Conservation (phyloP, 169 alveolate genomes). For the Cryptosporidium bovis region DNA sequence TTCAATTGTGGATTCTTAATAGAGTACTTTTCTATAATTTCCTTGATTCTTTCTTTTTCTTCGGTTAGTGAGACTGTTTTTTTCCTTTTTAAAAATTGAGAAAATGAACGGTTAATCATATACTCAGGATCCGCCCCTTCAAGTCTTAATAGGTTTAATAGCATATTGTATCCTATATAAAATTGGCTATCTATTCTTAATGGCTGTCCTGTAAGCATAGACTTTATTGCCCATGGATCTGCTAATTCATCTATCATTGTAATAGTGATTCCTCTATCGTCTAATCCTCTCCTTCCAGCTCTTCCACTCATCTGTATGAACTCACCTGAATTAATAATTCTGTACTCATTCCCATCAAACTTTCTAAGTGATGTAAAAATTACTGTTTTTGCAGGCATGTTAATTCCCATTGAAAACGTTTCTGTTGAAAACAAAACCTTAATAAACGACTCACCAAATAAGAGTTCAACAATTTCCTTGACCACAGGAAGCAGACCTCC, state of each 20-base stretch:
- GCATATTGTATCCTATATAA: conserved; percentile 96
- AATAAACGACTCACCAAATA: conserved; percentile 94
- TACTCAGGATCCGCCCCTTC: conserved; percentile 93
- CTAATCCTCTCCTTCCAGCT: conserved; percentile 98
- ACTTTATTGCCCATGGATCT: conserved; percentile 81
- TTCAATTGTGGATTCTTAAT: conserved; percentile 13
- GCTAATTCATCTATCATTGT: conserved; percentile 94
- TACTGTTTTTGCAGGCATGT: conserved; percentile 99
- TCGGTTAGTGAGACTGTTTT: conserved; percentile 85
- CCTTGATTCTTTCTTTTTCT: conserved; percentile 80
- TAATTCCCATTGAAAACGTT: conserved; percentile 98
- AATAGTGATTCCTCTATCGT: conserved; percentile 95
- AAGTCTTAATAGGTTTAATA: conserved; percentile 94
- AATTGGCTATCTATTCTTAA: conserved; percentile 92
- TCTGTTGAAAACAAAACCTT: conserved; percentile 96
- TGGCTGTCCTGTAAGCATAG: conserved; percentile 71
- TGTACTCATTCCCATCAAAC: conserved; percentile 93
- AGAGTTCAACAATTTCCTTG: conserved; percentile 96
- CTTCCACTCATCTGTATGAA: conserved; percentile 96
- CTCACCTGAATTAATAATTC: conserved; percentile 95
- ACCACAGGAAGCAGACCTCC: conserved; percentile 97
- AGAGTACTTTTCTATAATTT: conserved; percentile 34
- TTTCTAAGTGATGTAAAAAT: conserved; percentile 94
- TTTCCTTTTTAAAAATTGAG: conserved; percentile 94
- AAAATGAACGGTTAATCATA: conserved; percentile 95